Base-by-base conservation (phyloP, 1,284 basidiomycete genomes). In the Malassezia japonica region DNA sequence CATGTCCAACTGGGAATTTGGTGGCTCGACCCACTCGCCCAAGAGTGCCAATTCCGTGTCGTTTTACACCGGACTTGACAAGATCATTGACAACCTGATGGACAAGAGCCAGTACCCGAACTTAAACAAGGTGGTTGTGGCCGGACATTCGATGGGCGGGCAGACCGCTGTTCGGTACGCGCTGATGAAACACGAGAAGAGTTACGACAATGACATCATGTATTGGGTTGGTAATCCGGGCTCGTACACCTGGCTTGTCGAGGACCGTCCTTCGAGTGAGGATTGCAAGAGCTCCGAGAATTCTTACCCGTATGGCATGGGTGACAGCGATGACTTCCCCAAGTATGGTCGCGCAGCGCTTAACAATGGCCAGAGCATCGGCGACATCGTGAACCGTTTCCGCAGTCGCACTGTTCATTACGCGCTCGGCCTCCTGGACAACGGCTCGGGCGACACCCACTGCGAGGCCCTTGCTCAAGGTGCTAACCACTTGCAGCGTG, bases 81-180 rank as follows among this genome's bases (percentile, higher is more conserved):
- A 41, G 12, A 41, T 70, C 18, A 48, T 61, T 34, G 54, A 55
- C 36, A 60, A 57, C 48, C 67, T 61, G 44, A 50, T 64, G 27
- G 59, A 70, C 60, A 55, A 57, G 49, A 51, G 45, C 18, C 53
- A 52, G 10, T 72, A 62, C 45, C 67, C 69, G 29, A 55, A 54
- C 34, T 10, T 72, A 3, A 55, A 59, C 37, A 56, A 59, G 25
- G 54, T 71, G 21, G 55, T 62, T 32, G 43, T 72, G 18, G 66
- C 55, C 1, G 69, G 69, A 3, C 69, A 72, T 44, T 65, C 62
- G 10, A 48, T 70, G 18, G 69, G 69, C 3, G 65, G 55, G 0
- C 52, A 57, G 6, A 47, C 67, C 35, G 50, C 55, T 4, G 67
- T 69, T 40, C 61, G 64, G 33, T 70, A 72, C 20, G 62, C 69